Evolutionary conservation across 305 asterid species (phyloP).

Genomic region (Fraxinus latifolia): DNA sequence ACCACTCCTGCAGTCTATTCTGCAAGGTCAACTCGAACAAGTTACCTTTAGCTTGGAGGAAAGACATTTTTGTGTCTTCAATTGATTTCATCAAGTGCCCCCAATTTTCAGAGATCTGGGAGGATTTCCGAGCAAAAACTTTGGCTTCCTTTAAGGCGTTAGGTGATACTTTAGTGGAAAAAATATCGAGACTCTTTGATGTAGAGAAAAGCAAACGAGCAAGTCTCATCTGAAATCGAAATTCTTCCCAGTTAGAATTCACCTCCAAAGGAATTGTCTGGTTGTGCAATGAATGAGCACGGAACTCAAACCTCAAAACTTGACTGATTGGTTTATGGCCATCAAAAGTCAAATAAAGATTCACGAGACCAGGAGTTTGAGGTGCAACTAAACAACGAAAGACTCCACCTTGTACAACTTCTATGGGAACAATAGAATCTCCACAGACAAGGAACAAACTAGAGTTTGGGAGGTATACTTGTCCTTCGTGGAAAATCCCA

Average conservation of each 20-base stretch:
- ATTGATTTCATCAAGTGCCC: constrained; percentile 47
- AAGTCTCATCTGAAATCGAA: constrained; percentile 75
- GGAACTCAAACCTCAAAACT: constrained; percentile 66
- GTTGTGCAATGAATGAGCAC: constrained; percentile 46
- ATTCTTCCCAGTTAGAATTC: constrained; percentile 62
- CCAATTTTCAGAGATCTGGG: constrained; percentile 57
- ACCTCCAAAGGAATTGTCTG: constrained; percentile 35
- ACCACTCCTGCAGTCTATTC: constrained; percentile 74
- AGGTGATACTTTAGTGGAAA: constrained; percentile 52
- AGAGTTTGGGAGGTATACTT: constrained; percentile 39
- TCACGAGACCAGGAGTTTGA: constrained; percentile 62
- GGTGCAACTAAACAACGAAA: constrained; percentile 69
- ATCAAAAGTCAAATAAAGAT: constrained; percentile 70
- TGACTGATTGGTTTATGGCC: constrained; percentile 79
- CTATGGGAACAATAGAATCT: constrained; percentile 54
- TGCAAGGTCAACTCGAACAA: constrained; percentile 75
- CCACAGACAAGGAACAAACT: constrained; percentile 69
- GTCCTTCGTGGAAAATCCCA: constrained; percentile 59
- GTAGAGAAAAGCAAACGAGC: constrained; percentile 80
- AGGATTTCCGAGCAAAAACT: constrained; percentile 55
- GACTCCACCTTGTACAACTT: constrained; percentile 76
- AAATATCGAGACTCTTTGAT: constrained; percentile 50
- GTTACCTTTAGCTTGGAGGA: constrained; percentile 63
- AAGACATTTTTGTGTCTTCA: constrained; percentile 48
- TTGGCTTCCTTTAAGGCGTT: constrained; percentile 64